Base-by-base conservation (phyloP, 2,329 filamentous ascomycete genomes). In the Botrytis deweyae region DNA sequence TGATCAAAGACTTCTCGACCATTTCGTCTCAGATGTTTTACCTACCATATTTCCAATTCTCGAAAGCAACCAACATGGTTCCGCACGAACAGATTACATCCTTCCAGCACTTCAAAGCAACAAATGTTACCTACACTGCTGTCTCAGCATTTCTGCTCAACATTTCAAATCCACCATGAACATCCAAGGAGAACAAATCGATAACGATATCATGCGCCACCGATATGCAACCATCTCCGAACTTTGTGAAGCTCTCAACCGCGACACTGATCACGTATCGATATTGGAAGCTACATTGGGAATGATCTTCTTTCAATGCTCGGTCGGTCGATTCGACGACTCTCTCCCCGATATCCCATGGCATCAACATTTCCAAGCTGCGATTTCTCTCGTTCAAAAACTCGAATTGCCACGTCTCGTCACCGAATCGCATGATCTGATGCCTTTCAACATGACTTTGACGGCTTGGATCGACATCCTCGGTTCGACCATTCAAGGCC, bases 391-490 rank as follows among this genome's bases (percentile, higher is more conserved):
- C 71, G 93, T 97, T 38, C 89, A 92, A 81, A 95, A 93, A 83
- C 90, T 98, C 49, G 91, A 95, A 74, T 89, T 98, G 58, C 91
- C 93, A 16, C 87, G 87, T 58, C 83, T 90, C 66, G 89, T 95
- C 72, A 85, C 86, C 69, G 87, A 90, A 77, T 85, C 86, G n/a
- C 85, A 79, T 74, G 77, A 81, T 61, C 73, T 77, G 22, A 78
- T 77, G 64, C 74, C 94, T 18, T 98, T 98, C 88, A 97, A 95
- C 87, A 98, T 98, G 94, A 95, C 93, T 1, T 86, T 97, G 76
- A 92, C 94, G 9, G 88, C 94, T 16, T 98, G 96, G 96, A 97
- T 98, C 80, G 96, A 99, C 83, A 98, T 99, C 78, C 89, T 98
- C 49, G 96, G 96, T 76, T 91, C 95, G 2, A 97, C 95, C 16